Percentiles rank a stretch among this genome's conserved stretches.
Conservation (phyloP, 441 rosid species). For the Biscutella auriculata region DNA sequence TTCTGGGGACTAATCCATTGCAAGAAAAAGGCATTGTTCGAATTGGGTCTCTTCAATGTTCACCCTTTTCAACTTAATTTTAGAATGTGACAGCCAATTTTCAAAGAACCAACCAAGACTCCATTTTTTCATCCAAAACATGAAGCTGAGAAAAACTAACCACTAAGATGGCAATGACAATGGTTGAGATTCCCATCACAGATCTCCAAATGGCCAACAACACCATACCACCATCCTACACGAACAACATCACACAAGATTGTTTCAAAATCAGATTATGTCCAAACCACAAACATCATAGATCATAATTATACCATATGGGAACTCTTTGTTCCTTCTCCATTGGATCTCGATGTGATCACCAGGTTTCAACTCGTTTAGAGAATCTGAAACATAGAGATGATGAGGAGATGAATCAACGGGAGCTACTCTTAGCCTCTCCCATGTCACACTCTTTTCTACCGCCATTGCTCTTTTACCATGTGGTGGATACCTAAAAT, state of each 20-base stretch:
- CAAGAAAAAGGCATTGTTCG: constrained; percentile 13
- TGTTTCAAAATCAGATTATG: neutral
- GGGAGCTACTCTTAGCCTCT: constrained; percentile 64
- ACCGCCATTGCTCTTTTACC: constrained; percentile 59
- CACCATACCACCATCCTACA: constrained; percentile 98
- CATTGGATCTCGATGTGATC: constrained; percentile 91
- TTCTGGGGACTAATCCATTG: constrained; percentile 37
- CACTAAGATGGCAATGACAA: constrained; percentile 54
- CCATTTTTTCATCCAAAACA: neutral
- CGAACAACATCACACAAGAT: neutral
- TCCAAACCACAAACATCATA: neutral
- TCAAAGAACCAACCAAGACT: neutral
- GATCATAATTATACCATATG: constrained; percentile 48
- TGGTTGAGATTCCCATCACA: constrained; percentile 60
- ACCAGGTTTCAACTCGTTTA: constrained; percentile 61
- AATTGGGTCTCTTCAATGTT: constrained; percentile 19
- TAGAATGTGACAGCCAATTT: constrained; percentile 13
- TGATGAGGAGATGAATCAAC: constrained; percentile 49
- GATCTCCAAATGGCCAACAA: constrained; percentile 77
- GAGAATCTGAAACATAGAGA: constrained; percentile 55
- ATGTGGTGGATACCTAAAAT: constrained; percentile 73
- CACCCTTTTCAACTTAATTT: constrained; percentile 14
- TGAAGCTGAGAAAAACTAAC: constrained; percentile 32
- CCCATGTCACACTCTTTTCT: constrained; percentile 68
- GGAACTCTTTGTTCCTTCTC: constrained; percentile 89